A percentile compares a stretch with the other conserved stretches of the same genome.
Evolutionary conservation across 257 asterid species (phyloP).

Genomic region (Fraxinus americana): DNA sequence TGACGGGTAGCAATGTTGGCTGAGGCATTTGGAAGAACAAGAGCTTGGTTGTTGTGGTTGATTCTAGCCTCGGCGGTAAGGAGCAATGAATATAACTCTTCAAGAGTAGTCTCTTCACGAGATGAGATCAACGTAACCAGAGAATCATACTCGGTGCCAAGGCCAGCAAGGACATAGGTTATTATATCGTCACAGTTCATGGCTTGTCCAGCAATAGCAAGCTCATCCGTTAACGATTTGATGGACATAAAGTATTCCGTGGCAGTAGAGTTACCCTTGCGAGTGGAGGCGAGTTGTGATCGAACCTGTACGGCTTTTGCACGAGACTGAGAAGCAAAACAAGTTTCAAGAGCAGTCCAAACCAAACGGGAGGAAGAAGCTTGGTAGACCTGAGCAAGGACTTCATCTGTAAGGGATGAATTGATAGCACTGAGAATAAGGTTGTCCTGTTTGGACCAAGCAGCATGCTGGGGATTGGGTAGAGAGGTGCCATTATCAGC

Average conservation of each 20-base stretch:
- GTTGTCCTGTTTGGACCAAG: background rate
- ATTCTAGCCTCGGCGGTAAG: background rate
- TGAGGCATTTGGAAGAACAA: background rate
- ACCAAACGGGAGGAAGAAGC: background rate
- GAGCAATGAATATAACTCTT: background rate
- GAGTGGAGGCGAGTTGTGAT: background rate
- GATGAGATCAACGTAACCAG: background rate
- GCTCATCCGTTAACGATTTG: background rate
- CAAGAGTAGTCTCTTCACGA: background rate
- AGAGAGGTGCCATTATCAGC: too few relatives aligned
- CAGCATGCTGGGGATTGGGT: too few relatives aligned
- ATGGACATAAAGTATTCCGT: background rate
- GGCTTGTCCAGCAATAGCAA: background rate
- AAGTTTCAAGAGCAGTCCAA: background rate
- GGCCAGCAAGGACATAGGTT: background rate
- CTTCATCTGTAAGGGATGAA: background rate
- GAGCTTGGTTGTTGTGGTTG: background rate
- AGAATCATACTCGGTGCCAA: conserved; percentile 4
- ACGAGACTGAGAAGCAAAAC: background rate
- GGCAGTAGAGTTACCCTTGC: background rate
- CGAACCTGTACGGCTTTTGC: background rate
- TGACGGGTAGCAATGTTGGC: background rate
- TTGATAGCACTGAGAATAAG: conserved; percentile 4
- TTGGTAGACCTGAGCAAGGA: background rate
- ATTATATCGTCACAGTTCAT: background rate